Evolutionary conservation across 495 filamentous ascomycete genomes (phyloP), one percentile per base, ranked within the genome.

Genomic region (Cercophora newfieldiana): DNA sequence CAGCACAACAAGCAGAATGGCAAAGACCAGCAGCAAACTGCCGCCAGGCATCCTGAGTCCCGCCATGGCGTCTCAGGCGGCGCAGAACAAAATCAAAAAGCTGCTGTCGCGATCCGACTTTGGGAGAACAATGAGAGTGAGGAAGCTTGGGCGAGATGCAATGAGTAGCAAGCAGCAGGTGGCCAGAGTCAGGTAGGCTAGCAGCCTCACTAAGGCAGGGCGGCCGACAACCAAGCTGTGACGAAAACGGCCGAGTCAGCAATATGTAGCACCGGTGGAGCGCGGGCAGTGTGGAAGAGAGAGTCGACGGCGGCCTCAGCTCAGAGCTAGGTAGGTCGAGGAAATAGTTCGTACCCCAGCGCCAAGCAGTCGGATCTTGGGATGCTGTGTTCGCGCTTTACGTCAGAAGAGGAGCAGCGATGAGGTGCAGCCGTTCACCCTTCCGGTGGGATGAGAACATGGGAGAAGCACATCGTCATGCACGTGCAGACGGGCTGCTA

Each of bases 1-100:
- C 22, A 96, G 80, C 16, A 94, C 74, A 22, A 91, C 76, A 30
- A 93, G 76, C 53, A 88, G 21, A 19, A 86, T 67, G 31, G 76
- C 77, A 33, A 81, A 61, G 68, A 81, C 69, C 58, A 89, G 79
- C 69, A 86, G 75, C 58, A 77, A 71, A 71, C 59, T 72, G 73
- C 79, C 76, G 70, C 77, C 76, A 58, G 76, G 71, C 51, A 78
- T 69, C 21, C 73, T 70, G 55, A 75, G 64, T 28, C 73, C 75
- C 58, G 80, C 69, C 81, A 84, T 84, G 37, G 29, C 22, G 14
- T 47, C 25, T 47, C 25, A 29, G 33, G 28, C 37, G 18, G 37
- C 12, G 30, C n/a, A n/a, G n/a, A 12, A 33, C 12, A 12, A 14
- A 14, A 44, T 14, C 4, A 44, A 44, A 14, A 33, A 19, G 16